A percentile compares a stretch with the other conserved stretches of the same genome.
Evolutionary conservation across 2,329 filamentous ascomycete species (phyloP).

Genomic region (Fusarium sarcochroum): DNA sequence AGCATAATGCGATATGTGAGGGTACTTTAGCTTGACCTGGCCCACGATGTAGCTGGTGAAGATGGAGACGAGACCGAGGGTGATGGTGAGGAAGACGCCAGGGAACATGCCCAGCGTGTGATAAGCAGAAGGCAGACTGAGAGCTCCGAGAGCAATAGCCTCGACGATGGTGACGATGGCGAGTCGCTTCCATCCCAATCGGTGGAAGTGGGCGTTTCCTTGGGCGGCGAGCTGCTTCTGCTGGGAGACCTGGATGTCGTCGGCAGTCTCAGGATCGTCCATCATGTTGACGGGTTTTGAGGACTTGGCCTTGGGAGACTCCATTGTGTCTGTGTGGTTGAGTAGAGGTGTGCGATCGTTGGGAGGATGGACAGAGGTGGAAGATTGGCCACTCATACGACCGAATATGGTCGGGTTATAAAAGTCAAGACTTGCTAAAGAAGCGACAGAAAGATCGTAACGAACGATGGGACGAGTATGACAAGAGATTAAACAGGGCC

Average conservation of each 20-base stretch:
- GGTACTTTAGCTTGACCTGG: conserved; percentile 64
- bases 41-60: conserved; percentile 64
- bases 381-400: conserved; percentile 26
- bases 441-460: not conserved
- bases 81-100: conserved; percentile 59
- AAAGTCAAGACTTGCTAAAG: not conserved
- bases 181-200: conserved; percentile 42
- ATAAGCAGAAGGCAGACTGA: conserved; percentile 65
- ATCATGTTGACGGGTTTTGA: conserved; percentile 33
- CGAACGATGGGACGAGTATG: not conserved
- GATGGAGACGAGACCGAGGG: conserved; percentile 61
- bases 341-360: conserved; percentile 24
- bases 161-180: conserved; percentile 41
- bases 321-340: conserved; percentile 12
- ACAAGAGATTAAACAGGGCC: conserved; percentile 2
- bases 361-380: conserved; percentile 5
- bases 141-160: conserved; percentile 37
- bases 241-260: conserved; percentile 35
- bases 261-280: conserved; percentile 25
- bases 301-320: conserved; percentile 14
- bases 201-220: conserved; percentile 40
- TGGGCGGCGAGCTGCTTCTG: conserved; percentile 38
- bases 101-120: conserved; percentile 67
- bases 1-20: conserved; percentile 61
- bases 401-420: not conserved